phyloP scores from a whole-genome alignment of 1,284 basidiomycete genomes.

The Cryptococcus sp. region DNA sequence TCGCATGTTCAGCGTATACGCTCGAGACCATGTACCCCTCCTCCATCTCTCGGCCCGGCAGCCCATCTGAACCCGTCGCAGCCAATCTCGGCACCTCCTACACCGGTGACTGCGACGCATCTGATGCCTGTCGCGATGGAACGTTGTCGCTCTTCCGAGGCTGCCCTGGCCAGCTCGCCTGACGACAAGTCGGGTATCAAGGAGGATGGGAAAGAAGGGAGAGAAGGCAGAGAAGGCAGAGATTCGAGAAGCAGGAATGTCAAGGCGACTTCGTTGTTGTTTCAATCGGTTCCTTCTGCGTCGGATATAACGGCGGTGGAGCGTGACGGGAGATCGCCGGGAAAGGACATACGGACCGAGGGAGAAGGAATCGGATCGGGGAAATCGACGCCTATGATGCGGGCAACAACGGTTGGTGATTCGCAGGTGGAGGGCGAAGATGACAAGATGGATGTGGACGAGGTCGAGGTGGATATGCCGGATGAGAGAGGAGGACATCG shows the following conservation, averaged over 20 bases:
- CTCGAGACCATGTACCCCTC: slow-evolving; percentile 5
- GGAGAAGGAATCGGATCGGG: background rate
- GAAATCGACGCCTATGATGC: background rate
- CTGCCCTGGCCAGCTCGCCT: slow-evolving; percentile 15
- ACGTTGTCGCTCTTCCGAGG: slow-evolving; percentile 37
- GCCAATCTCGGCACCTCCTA: slow-evolving; percentile 41
- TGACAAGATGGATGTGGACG: slow-evolving; percentile 2
- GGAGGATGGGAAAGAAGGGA: slow-evolving; percentile 16
- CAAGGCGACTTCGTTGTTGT: background rate
- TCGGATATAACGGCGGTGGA: slow-evolving; percentile 5
- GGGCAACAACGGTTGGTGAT: background rate
- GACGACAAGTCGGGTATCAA: background rate
- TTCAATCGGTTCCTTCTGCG: background rate
- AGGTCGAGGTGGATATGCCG: slow-evolving; percentile 12
- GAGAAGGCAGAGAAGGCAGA: too few species aligned
- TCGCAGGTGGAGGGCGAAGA: slow-evolving; percentile 6
- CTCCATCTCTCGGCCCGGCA: background rate
- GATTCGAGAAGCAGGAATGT: slow-evolving; percentile 15
- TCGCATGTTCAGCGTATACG: background rate
- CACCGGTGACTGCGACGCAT: slow-evolving; percentile 41
- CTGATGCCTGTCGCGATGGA: slow-evolving; percentile 33
- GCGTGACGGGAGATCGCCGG: background rate
- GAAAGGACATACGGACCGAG: background rate
- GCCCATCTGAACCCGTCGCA: slow-evolving; percentile 12
- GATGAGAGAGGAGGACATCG: slow-evolving; percentile 7